Percentiles rank a stretch among this genome's conserved stretches.
Conservation (phyloP, 164 flowering plant genomes). For the Vitis riparia region DNA sequence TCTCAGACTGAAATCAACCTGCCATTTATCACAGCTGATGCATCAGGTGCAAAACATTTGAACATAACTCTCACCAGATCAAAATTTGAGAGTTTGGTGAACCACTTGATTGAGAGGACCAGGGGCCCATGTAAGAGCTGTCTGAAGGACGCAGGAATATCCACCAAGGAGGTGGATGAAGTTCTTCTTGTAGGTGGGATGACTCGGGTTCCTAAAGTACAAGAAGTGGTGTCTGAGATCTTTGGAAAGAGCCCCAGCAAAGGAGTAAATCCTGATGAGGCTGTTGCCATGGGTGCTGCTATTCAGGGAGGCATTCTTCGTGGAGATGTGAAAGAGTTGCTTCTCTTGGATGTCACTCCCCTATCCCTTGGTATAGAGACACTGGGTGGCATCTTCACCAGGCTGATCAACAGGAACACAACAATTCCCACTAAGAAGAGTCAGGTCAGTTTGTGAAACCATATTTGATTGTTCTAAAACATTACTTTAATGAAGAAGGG, state of each 20-base stretch:
- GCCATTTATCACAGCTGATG: slow-evolving; percentile 81
- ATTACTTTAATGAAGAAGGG: not conserved
- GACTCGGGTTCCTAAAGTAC: slow-evolving; percentile 79
- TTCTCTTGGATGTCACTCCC: slow-evolving; percentile 71
- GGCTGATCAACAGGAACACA: slow-evolving; percentile 61
- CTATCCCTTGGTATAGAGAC: slow-evolving; percentile 78
- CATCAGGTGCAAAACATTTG: slow-evolving; percentile 77
- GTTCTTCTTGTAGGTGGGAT: slow-evolving; percentile 83
- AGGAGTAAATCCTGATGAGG: slow-evolving; percentile 84
- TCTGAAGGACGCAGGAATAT: slow-evolving; percentile 64
- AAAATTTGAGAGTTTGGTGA: slow-evolving; percentile 62
- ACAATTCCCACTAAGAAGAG: slow-evolving; percentile 78
- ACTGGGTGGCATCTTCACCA: slow-evolving; percentile 67
- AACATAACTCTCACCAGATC: slow-evolving; percentile 73
- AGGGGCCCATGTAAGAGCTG: slow-evolving; percentile 60
- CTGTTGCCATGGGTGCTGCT: slow-evolving; percentile 80
- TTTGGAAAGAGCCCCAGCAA: slow-evolving; percentile 77
- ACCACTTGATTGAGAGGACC: slow-evolving; percentile 64
- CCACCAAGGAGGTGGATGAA: slow-evolving; percentile 61
- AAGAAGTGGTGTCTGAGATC: slow-evolving; percentile 56
- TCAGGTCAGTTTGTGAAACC: slow-evolving; percentile 41
- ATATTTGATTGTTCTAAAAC: not conserved
- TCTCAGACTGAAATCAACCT: slow-evolving; percentile 76
- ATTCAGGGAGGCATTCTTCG: slow-evolving; percentile 80
- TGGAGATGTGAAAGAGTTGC: slow-evolving; percentile 75